Base-by-base conservation (phyloP, 257 asterid genomes). In the Osmanthus fragrans region DNA sequence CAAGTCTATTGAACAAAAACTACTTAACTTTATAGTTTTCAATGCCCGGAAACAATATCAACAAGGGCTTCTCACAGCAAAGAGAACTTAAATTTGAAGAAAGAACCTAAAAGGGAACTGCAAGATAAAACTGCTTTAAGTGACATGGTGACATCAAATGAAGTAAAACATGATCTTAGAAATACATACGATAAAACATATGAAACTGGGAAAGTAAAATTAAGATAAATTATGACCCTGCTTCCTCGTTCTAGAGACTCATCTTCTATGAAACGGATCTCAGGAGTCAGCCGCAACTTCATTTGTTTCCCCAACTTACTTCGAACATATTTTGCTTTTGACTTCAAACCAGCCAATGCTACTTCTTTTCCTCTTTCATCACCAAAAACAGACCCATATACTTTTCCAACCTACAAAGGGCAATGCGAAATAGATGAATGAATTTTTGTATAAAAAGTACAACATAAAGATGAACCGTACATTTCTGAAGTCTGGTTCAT, bases 351-450 rank as follows among this genome's bases (percentile, higher is more conserved):
- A 37, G 99, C 91, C 65, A 96, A 78, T 16, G 99, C 98, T 73
- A 96, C 97, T 85, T 89, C 97, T 82, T 92, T 96, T 77, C 99
- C 99, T 86, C 99, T 90, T 82, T 93, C 97, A 78, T 96, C 99
- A 51, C 99, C 99, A 76, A 96, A 96, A 71, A 96, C 97, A 23
- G 99, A 96, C 79, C 93, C 96, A 82, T 88, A 96, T 25, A 96
- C 98, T 87, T 96, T 96, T 72, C 93, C 99, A 81, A 96, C 97
- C 99, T 96, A 83, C 40, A 79, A 16, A 15, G n/a, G 13, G 30
- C 34, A 76, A 49, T 23, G 74, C 16, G 76, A 66, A 78, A 29
- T 32, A 77, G 65, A 79, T 23, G 78, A 74, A 25, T 63, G 8
- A 63, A 36, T 23, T 12, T 54, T 63, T 9, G 13, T 11, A 63